Evolutionary conservation across 2,329 filamentous ascomycete genomes (phyloP), one percentile per base, ranked within the genome.

Genomic region (Aureobasidium musti): DNA sequence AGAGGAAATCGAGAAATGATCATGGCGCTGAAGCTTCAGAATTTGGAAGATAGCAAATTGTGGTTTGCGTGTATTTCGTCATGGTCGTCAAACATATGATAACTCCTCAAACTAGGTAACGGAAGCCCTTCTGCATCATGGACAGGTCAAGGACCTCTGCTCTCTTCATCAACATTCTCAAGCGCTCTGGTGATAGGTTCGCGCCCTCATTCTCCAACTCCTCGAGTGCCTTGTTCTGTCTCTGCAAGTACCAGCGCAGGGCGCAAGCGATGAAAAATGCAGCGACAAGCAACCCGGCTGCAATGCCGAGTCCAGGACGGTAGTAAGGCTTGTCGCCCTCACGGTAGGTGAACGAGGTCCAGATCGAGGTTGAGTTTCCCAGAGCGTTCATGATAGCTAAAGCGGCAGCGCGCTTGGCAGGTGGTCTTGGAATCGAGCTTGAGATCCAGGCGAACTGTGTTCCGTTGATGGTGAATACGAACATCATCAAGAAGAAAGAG

Each of bases 311-410:
- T 1, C 75, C 74, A 7, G 69, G 70, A 14, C 71, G 70, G 63
- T 77, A 77, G 59, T 75, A 70, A 0, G 72, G 72, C 3, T 63
- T 65, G 19, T 70, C 68, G 23, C 60, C 68, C 2, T 69, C 65
- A 21, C 68, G 71, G 67, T 80, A 80, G 1, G 76, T 79, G 68
- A 77, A 79, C 0, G 78, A 77, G 10, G 78, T 79, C 74, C 74
- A 92, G 70, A 93, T 92, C 56, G 83, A 87, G 49, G 85, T 86
- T 13, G 83, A 82, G 74, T 93, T 92, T 21, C 84, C 86, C 11
- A 91, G 82, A 2, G 88, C 87, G 73, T 94, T 94, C 77, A 93
- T 91, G 68, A 89, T 87, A 0, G 90, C 91, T 5, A 94, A 76
- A 0, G 89, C 89, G 0, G 89, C 86, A 2, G 87, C 87, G 68